Evolutionary conservation across 164 flowering plant species (phyloP).

Genomic region (Berberis vulgaris): DNA sequence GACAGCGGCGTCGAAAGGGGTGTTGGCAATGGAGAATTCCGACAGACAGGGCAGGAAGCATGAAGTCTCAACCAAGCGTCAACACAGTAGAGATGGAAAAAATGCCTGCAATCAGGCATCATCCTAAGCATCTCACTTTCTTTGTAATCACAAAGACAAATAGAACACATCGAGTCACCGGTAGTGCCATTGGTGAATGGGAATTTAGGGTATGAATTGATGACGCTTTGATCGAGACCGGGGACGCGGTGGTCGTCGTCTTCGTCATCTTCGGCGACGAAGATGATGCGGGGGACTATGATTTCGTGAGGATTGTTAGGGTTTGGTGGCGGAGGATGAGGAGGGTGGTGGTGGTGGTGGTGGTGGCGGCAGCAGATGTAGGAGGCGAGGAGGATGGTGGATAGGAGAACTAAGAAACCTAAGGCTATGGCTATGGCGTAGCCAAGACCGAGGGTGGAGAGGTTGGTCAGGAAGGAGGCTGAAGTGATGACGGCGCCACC

Average conservation of each 20-base stretch:
- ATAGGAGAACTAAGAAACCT: slow-evolving; percentile 50
- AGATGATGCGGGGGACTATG: slow-evolving; percentile 42
- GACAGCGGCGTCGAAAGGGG: slow-evolving; percentile 85
- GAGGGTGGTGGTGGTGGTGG: slow-evolving; percentile 12
- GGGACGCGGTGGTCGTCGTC: slow-evolving; percentile 20
- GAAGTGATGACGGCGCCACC: slow-evolving; percentile 7
- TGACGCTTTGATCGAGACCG: slow-evolving; percentile 41
- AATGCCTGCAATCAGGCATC: slow-evolving; percentile 93
- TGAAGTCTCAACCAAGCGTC: slow-evolving; percentile 91
- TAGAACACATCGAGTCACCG: slow-evolving; percentile 53
- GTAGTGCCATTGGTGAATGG: slow-evolving; percentile 19
- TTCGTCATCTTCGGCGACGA: slow-evolving; percentile 42
- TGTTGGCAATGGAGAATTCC: slow-evolving; percentile 94
- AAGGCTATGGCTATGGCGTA: slow-evolving; percentile 49
- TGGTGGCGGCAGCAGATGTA: slow-evolving; percentile 45
- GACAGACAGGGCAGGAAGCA: slow-evolving; percentile 93
- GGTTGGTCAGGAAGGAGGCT: slow-evolving; percentile 13
- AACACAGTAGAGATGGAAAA: slow-evolving; percentile 64
- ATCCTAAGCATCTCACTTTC: slow-evolving; percentile 90
- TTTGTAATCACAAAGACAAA: slow-evolving; percentile 77
- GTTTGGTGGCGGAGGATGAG: neutral
- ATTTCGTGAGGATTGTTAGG: slow-evolving; percentile 15
- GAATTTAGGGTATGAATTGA: slow-evolving; percentile 51
- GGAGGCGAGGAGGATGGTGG: slow-evolving; percentile 43
- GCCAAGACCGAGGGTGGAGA: slow-evolving; percentile 41